These are phyloP conservation scores for Mayamaea pseudoterrestris DNA, from an alignment of 108 stramenopile genomes.

Conservation along the genomic window DNA sequence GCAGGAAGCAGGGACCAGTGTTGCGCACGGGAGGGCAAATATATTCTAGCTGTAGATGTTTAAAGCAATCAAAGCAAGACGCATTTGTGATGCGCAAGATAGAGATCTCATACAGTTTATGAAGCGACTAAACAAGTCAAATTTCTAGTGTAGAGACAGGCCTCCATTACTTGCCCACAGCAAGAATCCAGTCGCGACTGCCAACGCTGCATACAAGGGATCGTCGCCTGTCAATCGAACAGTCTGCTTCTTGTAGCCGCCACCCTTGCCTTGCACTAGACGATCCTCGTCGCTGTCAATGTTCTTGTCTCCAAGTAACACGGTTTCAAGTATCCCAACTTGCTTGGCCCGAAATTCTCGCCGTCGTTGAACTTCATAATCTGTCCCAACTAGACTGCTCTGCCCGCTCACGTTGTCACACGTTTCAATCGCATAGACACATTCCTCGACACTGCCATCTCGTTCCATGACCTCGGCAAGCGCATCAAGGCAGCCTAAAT, in stretches of 20 bases:
- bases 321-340: conserved; percentile 20
- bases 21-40: neutral
- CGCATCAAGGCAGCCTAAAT: conserved; percentile 71
- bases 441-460: conserved; percentile 55
- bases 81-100: too few relatives aligned
- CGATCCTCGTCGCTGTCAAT: conserved; percentile 52
- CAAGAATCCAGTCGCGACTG: conserved; percentile 43
- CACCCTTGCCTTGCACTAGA: conserved; percentile 57
- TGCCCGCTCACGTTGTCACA: conserved; percentile 56
- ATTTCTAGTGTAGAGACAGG: conserved; percentile 20
- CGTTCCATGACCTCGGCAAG: conserved; percentile 64
- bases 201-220: conserved; percentile 65
- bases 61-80: too few relatives aligned
- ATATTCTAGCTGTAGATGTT: too few relatives aligned
- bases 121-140: too few relatives aligned
- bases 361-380: conserved; percentile 45
- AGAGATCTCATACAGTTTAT: too few relatives aligned
- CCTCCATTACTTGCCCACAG: conserved; percentile 50
- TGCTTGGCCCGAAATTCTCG: conserved; percentile 27
- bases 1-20: neutral
- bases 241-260: conserved; percentile 34
- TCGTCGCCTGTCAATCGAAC: conserved; percentile 52
- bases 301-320: conserved; percentile 41
- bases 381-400: conserved; percentile 30
- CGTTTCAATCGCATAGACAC: conserved; percentile 56